These are phyloP conservation scores for Neonectria sp. DNA, from an alignment of 2,329 filamentous ascomycete species.

Conservation along the genomic window DNA sequence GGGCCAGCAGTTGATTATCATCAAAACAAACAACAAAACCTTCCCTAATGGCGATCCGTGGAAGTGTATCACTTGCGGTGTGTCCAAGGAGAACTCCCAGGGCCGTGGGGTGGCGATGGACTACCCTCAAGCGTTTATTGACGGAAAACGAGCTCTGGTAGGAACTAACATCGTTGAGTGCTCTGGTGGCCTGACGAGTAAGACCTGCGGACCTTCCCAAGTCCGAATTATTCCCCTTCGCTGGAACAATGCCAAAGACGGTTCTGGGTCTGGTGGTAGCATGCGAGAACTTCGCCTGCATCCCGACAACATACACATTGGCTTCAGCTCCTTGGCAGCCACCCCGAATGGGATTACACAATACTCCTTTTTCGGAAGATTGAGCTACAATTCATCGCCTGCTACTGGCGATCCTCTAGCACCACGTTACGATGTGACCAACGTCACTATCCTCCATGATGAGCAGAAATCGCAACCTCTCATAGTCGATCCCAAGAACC, in stretches of 20 bases:
- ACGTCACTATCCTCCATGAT: not conserved
- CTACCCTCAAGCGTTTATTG: not conserved
- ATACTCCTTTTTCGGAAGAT: not conserved
- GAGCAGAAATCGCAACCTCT: not conserved
- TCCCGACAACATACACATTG: not conserved
- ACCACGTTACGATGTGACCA: not conserved
- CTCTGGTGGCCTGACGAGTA: not conserved
- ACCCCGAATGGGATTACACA: not conserved
- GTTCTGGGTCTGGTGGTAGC: not conserved
- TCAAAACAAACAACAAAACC: conserved; percentile 57
- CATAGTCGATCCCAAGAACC: too few relatives aligned
- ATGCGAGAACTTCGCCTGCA: not conserved
- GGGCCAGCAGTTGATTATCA: conserved; percentile 59
- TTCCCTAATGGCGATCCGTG: conserved; percentile 61
- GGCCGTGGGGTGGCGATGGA: not conserved
- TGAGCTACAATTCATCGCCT: not conserved
- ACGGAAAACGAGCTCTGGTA: not conserved
- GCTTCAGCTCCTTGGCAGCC: not conserved
- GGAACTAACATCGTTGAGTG: not conserved
- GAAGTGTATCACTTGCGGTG: conserved; percentile 63
- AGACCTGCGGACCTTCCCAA: not conserved
- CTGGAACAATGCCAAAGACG: not conserved
- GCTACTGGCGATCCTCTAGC: not conserved
- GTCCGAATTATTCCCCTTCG: not conserved
- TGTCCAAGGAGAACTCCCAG: conserved; percentile 50